phyloP scores from a whole-genome alignment of 2,329 filamentous ascomycete genomes.

The Alternaria brassicae region DNA sequence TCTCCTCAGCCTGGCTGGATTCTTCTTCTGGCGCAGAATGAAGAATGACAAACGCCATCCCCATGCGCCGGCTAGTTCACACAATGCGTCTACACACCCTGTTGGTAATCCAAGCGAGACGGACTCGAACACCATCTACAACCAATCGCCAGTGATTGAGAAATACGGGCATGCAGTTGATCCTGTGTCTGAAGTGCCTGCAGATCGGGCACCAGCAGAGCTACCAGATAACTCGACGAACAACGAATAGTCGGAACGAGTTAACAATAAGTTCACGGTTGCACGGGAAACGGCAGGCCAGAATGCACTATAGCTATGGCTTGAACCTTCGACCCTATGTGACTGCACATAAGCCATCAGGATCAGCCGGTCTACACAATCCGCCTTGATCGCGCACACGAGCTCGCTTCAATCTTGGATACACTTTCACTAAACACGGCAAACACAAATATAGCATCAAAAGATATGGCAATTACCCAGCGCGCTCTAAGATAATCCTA shows the following conservation, averaged over 20 bases:
- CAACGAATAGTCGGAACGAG: background rate
- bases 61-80: background rate
- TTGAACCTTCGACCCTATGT: background rate
- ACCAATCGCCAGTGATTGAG: background rate
- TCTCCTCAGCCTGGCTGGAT: constrained; percentile 21
- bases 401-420: background rate
- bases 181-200: background rate
- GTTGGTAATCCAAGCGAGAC: background rate
- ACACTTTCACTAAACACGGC: background rate
- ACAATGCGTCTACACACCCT: background rate
- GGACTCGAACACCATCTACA: background rate
- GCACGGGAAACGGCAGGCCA: background rate
- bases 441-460: background rate
- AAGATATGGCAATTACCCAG: background rate
- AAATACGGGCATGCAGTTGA: constrained; percentile 5
- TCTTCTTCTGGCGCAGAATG: constrained; percentile 19
- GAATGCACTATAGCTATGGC: background rate
- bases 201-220: background rate
- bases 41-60: background rate
- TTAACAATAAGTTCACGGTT: background rate
- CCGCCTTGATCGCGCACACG: background rate
- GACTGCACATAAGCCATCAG: background rate
- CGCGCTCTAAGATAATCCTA: background rate
- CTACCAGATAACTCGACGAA: background rate
- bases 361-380: background rate